A percentile compares a stretch with the other conserved stretches of the same genome.
Evolutionary conservation across 345 rosid species (phyloP).

Genomic region (Gossypium anomalum): DNA sequence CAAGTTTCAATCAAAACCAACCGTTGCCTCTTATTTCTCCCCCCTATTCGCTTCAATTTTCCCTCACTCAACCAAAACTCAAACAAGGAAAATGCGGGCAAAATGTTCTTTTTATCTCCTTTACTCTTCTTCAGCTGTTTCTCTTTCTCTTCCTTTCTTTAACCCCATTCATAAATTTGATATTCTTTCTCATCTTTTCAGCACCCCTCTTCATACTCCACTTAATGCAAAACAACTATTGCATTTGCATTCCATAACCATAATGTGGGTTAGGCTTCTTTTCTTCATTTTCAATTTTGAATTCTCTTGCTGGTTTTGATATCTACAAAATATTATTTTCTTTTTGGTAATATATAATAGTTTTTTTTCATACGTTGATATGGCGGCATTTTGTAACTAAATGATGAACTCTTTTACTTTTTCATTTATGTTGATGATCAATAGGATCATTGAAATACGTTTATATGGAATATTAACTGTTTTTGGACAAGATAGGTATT

Average conservation of each 20-base stretch:
- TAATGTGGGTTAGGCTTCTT: not conserved
- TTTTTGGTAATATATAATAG: not conserved
- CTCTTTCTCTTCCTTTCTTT: not conserved
- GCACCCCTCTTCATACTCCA: not conserved
- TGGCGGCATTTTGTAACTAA: not conserved
- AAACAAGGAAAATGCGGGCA: not conserved
- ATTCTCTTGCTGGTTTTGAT: not conserved
- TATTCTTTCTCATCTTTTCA: not conserved
- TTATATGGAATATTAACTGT: not conserved
- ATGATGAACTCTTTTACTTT: not conserved
- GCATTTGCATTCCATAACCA: not conserved
- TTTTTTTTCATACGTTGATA: not conserved
- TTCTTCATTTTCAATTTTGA: not conserved
- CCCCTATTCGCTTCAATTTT: conserved; percentile 23
- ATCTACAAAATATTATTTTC: not conserved
- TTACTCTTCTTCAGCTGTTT: not conserved
- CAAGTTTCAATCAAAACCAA: not conserved
- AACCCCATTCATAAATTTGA: not conserved
- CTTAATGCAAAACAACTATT: not conserved
- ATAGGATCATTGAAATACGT: not conserved
- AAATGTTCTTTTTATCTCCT: not conserved
- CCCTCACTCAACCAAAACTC: not conserved
- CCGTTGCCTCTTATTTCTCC: conserved; percentile 17
- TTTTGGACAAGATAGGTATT: not conserved
- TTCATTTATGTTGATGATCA: not conserved